Conservation (phyloP, 768 basidiomycete genomes). For the Lentinula boryana region DNA sequence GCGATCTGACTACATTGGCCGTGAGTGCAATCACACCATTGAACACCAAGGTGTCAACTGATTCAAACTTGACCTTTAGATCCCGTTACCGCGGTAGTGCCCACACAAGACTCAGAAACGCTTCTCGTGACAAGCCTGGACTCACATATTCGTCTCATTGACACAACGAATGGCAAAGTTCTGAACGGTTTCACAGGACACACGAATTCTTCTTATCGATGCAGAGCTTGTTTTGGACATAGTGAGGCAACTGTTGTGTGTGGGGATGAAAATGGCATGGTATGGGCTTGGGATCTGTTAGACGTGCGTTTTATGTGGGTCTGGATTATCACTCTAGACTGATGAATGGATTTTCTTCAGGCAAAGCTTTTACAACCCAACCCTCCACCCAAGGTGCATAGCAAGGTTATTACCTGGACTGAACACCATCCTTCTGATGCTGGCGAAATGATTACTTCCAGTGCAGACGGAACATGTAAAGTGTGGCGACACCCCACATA, state of each 20-base stretch:
- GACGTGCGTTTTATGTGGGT: conserved; percentile 45
- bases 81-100: conserved; percentile 79
- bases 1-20: conserved; percentile 83
- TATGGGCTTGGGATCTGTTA: conserved; percentile 94
- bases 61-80: conserved; percentile 35
- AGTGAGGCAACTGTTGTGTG: conserved; percentile 76
- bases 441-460: conserved; percentile 82
- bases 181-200: conserved; percentile 85
- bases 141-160: conserved; percentile 81
- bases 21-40: conserved; percentile 39
- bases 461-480: conserved; percentile 88
- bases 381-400: conserved; percentile 73
- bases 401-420: conserved; percentile 86
- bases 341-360: conserved; percentile 29
- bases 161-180: conserved; percentile 72
- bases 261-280: conserved; percentile 84
- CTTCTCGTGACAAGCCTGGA: conserved; percentile 82
- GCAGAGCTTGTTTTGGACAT: conserved; percentile 76
- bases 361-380: conserved; percentile 64
- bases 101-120: conserved; percentile 75
- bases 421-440: conserved; percentile 82
- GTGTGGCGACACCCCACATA: conserved; percentile 62
- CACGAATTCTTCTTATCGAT: conserved; percentile 66
- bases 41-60: conserved; percentile 1
- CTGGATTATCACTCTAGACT: conserved; percentile 6